Evolutionary conservation across 352 stramenopile genomes (phyloP), one percentile per base, ranked within the genome.

Genomic region (Blastocystis sp.): DNA sequence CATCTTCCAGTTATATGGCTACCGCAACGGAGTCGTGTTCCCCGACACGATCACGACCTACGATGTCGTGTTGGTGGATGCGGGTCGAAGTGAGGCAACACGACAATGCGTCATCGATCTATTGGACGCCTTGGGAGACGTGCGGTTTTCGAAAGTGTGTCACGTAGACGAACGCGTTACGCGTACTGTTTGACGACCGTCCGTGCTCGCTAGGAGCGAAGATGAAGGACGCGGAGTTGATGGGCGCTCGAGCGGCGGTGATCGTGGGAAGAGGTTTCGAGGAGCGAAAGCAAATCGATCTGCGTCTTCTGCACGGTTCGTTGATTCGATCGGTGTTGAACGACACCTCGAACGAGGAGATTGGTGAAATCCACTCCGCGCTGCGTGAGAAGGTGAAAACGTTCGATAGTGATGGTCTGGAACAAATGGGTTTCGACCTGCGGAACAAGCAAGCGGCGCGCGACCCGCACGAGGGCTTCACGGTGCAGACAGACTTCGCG

Each of bases 221-320:
- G 40, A 21, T 85, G 40, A 85, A 27, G 27, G 75, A 85, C 24
- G 75, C 75, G 1, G 75, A 85, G 46, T 44, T 85, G 53, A 72
- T 72, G 48, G 75, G 75, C 1, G 53, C 48, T 36, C 57, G 63
- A 34, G 57, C 40, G 24, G 75, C 75, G 21, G 59, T 85, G 8
- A 76, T 85, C 51, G 44, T 72, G 8, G 75, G 75, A 7, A 85
- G 51, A 27, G 16, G 56, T n/a, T 85, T 48, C 11, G 44, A 46
- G 59, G n/a, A 49, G 29, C 46, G 18, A 21, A 21, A 46, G n/a
- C 11, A 56, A 32, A 24, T 85, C 18, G 63, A 85, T 16, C n/a
- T 85, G 3, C 75, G 75, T 3, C 24, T 85, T 9, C 27, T 85
- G 40, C 75, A 85, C 51, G 44, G 48, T 3, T 21, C 46, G 18